A percentile compares a stretch with the other conserved stretches of the same genome.
Conservation (phyloP, 1,139 yeast genomes). For the Blastobotrys petasosporus region DNA sequence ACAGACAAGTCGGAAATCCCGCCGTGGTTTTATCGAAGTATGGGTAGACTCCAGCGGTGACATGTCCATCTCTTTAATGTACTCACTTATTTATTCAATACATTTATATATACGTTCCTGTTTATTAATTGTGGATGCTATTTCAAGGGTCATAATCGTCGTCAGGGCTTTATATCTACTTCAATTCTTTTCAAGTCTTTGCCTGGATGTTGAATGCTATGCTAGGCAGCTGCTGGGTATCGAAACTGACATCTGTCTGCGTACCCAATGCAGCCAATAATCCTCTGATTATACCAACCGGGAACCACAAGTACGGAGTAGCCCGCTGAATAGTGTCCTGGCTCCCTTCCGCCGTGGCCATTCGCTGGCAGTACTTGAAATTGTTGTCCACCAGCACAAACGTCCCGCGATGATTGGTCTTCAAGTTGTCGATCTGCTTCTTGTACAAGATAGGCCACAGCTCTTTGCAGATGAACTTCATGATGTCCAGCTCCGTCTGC, state of each 20-base stretch:
- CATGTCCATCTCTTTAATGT: too few species aligned
- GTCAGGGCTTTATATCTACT: too few species aligned
- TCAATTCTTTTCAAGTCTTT: conserved; percentile 11
- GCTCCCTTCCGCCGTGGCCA: conserved; percentile 39
- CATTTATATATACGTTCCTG: too few species aligned
- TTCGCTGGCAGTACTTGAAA: conserved; percentile 50
- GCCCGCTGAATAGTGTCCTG: conserved; percentile 25
- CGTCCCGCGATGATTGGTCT: conserved; percentile 86
- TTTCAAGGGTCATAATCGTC: too few species aligned
- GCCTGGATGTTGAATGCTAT: conserved; percentile 73
- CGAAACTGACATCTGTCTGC: conserved; percentile 62
- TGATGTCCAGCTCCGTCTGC: conserved; percentile 54
- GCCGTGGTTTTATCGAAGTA: conserved; percentile 35
- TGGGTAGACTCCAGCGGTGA: too few species aligned
- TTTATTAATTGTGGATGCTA: too few species aligned
- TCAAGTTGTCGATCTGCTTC: conserved; percentile 84
- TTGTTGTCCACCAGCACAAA: conserved; percentile 69
- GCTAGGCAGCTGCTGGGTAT: conserved; percentile 49
- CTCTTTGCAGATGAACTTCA: conserved; percentile 90
- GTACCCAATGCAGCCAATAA: conserved; percentile 61
- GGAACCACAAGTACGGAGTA: conserved; percentile 60
- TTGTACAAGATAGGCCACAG: conserved; percentile 76
- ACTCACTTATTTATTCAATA: too few species aligned
- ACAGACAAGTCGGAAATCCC: conserved; percentile 41
- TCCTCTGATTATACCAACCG: conserved; percentile 81